A percentile compares a stretch with the other conserved stretches of the same genome.
Evolutionary conservation across 2,329 filamentous ascomycete genomes (phyloP).

Genomic region (Claviceps monticola): DNA sequence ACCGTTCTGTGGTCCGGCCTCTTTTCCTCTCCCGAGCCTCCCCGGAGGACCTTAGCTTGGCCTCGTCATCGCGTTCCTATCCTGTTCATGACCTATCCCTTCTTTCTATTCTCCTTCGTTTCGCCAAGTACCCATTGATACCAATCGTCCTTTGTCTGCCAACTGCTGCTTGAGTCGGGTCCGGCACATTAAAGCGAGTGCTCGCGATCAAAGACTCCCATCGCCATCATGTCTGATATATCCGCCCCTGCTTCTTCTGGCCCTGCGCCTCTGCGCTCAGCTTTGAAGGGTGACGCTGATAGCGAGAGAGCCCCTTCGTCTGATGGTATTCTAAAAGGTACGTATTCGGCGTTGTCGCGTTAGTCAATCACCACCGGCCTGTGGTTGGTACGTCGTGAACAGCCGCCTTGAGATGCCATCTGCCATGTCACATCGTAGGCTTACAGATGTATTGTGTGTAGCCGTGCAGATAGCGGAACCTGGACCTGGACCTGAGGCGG

Average conservation of each 20-base stretch:
- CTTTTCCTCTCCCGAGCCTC: neutral
- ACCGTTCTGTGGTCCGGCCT: too few species aligned
- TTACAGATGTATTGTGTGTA: slow-evolving; percentile 11
- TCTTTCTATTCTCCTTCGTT: neutral
- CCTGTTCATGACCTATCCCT: neutral
- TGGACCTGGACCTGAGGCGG: slow-evolving; percentile 24
- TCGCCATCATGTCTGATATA: slow-evolving; percentile 14
- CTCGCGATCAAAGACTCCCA: neutral
- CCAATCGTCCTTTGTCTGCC: neutral
- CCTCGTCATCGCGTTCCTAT: neutral
- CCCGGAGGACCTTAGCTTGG: neutral
- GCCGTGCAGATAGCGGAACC: slow-evolving; percentile 48
- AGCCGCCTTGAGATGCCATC: neutral
- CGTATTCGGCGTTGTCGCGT: neutral
- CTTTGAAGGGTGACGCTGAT: slow-evolving; percentile 31
- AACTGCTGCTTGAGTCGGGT: neutral
- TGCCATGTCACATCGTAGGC: slow-evolving; percentile 6
- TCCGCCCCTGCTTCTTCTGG: slow-evolving; percentile 10
- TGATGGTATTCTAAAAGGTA: slow-evolving; percentile 30
- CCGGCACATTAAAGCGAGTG: neutral
- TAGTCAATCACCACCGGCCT: neutral
- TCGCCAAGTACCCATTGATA: neutral
- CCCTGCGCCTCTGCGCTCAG: slow-evolving; percentile 24
- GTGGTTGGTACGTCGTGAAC: neutral
- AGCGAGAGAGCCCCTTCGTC: slow-evolving; percentile 21